Conservation (phyloP, 495 filamentous ascomycete species). For the Aspergillus taichungensis region DNA sequence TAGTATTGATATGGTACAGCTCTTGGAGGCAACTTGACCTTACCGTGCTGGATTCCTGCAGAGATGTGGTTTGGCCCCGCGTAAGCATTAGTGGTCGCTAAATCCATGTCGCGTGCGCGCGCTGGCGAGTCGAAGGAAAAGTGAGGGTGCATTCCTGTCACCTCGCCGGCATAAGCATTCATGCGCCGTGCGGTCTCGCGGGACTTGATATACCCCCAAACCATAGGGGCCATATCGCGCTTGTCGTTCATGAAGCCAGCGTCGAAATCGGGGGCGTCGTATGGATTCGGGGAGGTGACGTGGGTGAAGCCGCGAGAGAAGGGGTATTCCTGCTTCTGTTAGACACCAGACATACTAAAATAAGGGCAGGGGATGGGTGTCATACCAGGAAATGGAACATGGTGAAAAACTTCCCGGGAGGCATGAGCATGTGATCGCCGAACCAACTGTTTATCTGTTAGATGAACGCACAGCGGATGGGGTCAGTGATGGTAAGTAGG, state of each 20-base stretch:
- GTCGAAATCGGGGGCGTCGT: slow-evolving; percentile 71
- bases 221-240: slow-evolving; percentile 74
- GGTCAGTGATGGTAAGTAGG: neutral
- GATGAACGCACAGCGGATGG: neutral
- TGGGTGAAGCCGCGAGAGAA: slow-evolving; percentile 69
- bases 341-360: neutral
- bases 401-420: slow-evolving; percentile 72
- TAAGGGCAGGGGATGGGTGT: neutral
- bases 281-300: slow-evolving; percentile 62
- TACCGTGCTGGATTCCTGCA: slow-evolving; percentile 58
- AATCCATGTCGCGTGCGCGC: slow-evolving; percentile 61
- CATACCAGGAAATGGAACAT: slow-evolving; percentile 75
- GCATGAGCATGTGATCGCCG: slow-evolving; percentile 64
- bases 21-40: too few species aligned
- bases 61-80: slow-evolving; percentile 65
- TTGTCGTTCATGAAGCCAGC: slow-evolving; percentile 82
- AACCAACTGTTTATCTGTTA: slow-evolving; percentile 20
- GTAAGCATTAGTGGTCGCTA: slow-evolving; percentile 65
- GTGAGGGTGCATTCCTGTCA: slow-evolving; percentile 52
- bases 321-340: slow-evolving; percentile 48
- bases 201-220: slow-evolving; percentile 83
- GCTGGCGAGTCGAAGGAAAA: slow-evolving; percentile 61
- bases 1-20: too few species aligned
- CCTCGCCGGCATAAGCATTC: slow-evolving; percentile 72
- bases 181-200: slow-evolving; percentile 72